Percentiles rank a stretch among this genome's conserved stretches.
Evolutionary conservation across 345 rosid genomes (phyloP).

Genomic region (Eucalyptus polyanthemos): DNA sequence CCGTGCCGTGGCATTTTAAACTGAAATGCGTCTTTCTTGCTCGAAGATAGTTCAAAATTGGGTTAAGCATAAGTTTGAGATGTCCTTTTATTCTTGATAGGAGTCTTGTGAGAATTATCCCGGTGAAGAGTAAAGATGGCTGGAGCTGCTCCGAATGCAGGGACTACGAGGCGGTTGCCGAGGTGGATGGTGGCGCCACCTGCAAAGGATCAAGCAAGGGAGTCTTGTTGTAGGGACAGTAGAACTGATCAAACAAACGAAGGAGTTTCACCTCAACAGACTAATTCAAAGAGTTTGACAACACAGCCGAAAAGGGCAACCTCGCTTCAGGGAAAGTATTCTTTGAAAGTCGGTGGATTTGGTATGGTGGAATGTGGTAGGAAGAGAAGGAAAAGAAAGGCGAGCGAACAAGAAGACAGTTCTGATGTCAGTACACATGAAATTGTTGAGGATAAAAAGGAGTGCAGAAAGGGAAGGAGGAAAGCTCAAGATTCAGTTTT

Average conservation of each 20-base stretch:
- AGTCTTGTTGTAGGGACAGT: background rate
- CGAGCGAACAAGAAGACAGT: background rate
- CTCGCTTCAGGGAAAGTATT: background rate
- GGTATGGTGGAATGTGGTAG: background rate
- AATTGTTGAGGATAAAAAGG: background rate
- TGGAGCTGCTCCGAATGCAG: background rate
- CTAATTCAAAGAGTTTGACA: background rate
- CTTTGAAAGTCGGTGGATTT: background rate
- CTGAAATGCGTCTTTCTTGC: background rate
- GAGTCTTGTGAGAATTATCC: background rate
- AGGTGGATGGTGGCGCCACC: constrained; percentile 11
- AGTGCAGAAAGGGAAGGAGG: background rate
- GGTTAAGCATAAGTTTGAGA: background rate
- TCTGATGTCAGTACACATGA: background rate
- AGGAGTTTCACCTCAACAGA: background rate
- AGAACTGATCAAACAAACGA: background rate
- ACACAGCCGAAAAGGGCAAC: background rate
- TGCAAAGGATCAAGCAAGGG: background rate
- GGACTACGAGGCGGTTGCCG: constrained; percentile 17
- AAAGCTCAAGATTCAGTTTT: background rate
- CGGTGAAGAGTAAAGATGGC: background rate
- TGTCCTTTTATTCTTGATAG: background rate
- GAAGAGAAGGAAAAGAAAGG: background rate
- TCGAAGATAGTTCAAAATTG: background rate
- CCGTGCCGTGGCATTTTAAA: background rate